Conservation (phyloP, 352 stramenopile genomes). For the Pythium myriotylum region DNA sequence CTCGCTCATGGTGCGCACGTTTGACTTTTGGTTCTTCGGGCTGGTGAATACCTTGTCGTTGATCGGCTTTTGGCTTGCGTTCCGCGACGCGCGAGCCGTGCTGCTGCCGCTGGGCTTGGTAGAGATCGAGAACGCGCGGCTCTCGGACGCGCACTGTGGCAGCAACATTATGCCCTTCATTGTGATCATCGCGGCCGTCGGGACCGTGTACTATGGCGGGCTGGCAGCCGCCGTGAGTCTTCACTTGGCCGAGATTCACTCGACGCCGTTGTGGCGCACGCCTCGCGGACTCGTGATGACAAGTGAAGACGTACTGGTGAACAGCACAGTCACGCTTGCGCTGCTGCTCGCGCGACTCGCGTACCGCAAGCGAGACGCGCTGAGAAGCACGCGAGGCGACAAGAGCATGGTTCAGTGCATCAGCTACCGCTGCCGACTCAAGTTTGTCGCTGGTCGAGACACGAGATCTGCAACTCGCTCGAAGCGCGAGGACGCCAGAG, state of each 20-base stretch:
- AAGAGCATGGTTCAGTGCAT: conserved; percentile 11
- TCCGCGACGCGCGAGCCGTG: background rate
- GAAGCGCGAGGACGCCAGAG: background rate
- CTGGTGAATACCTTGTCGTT: conserved; percentile 1
- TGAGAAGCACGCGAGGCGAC: background rate
- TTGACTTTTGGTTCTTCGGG: conserved; percentile 19
- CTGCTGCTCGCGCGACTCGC: conserved; percentile 3
- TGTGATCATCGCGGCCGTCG: background rate
- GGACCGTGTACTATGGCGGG: background rate
- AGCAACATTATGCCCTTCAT: background rate
- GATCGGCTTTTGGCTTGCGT: background rate
- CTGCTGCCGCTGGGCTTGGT: background rate
- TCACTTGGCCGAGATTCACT: background rate
- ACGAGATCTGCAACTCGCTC: background rate
- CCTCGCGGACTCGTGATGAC: background rate
- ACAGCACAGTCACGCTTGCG: conserved; percentile 1
- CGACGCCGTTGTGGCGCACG: conserved; percentile 3
- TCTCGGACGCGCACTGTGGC: conserved; percentile 1
- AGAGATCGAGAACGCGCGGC: conserved; percentile 9
- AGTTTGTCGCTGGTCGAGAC: background rate
- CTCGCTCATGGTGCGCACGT: background rate
- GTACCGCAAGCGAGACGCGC: conserved; percentile 10
- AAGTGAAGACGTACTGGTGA: conserved; percentile 11
- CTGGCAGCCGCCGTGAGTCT: background rate
- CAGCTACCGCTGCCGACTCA: conserved; percentile 1